Evolutionary conservation across 2,329 filamentous ascomycete genomes (phyloP).

Genomic region (Metarhizium robertsii): DNA sequence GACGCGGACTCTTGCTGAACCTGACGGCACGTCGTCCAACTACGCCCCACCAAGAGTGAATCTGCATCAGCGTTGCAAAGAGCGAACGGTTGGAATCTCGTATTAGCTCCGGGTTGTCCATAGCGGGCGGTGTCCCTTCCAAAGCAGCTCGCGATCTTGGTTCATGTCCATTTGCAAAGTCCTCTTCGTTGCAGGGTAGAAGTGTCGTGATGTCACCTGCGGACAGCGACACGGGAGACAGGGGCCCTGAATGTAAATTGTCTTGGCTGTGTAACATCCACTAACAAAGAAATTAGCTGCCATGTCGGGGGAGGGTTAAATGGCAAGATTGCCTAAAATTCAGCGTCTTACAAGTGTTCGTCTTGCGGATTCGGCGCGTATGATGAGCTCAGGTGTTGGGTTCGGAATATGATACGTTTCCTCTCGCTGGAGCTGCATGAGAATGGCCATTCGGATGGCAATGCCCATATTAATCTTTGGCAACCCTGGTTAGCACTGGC

Average conservation of each 20-base stretch:
- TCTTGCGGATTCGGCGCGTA: conserved; percentile 45
- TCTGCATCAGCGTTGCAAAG: conserved; percentile 46
- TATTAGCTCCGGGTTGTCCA: conserved; percentile 33
- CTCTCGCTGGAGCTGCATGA: conserved; percentile 46
- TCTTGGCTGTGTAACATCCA: conserved; percentile 54
- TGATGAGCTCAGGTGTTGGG: conserved; percentile 33
- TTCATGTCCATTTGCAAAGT: conserved; percentile 38
- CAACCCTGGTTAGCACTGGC: background rate
- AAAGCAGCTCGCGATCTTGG: conserved; percentile 42
- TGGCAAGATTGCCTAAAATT: background rate
- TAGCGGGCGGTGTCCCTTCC: conserved; percentile 41
- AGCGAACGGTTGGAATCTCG: conserved; percentile 36
- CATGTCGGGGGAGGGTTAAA: background rate
- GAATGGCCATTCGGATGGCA: conserved; percentile 44
- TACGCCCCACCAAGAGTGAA: conserved; percentile 44
- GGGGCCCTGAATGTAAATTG: conserved; percentile 43
- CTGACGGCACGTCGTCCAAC: conserved; percentile 39
- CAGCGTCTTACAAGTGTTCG: conserved; percentile 38
- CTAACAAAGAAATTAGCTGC: conserved; percentile 17
- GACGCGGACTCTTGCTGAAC: conserved; percentile 31
- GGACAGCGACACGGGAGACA: conserved; percentile 40
- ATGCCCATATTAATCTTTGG: conserved; percentile 46
- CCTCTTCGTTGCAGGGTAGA: conserved; percentile 41
- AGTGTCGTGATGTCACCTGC: conserved; percentile 45
- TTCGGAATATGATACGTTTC: conserved; percentile 39